Conservation (phyloP, 345 rosid species). For the Carallia pectinifolia region DNA sequence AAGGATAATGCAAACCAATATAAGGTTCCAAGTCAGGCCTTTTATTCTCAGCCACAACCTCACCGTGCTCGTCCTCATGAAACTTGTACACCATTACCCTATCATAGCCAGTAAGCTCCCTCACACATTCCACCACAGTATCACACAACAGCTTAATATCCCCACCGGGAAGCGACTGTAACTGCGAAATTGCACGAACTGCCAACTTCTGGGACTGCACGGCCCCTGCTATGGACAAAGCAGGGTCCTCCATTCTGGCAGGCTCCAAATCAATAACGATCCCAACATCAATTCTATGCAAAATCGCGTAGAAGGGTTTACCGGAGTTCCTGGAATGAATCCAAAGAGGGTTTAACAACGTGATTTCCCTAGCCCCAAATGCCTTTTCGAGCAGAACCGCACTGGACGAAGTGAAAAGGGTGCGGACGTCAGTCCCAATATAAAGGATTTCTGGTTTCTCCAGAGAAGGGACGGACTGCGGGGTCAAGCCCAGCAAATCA, state of each 20-base stretch:
- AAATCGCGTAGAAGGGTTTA: conserved; percentile 81
- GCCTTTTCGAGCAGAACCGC: conserved; percentile 69
- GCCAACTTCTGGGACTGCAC: conserved; percentile 97
- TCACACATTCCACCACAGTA: conserved; percentile 84
- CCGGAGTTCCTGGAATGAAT: conserved; percentile 82
- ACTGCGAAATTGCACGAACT: conserved; percentile 80
- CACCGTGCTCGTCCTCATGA: conserved; percentile 99
- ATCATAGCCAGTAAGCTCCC: conserved; percentile 87
- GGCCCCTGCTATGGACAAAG: conserved; percentile 92
- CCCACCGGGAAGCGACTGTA: conserved; percentile 94
- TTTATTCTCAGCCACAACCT: conserved; percentile 90
- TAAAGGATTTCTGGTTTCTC: conserved; percentile 62
- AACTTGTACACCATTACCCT: conserved; percentile 98
- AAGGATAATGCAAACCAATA: conserved; percentile 91
- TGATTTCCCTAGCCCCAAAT: conserved; percentile 82
- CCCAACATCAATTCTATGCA: conserved; percentile 95
- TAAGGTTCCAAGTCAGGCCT: conserved; percentile 87
- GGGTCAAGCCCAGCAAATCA: conserved; percentile 77
- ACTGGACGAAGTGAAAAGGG: conserved; percentile 62
- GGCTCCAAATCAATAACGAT: conserved; percentile 97
- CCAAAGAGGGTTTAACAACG: conserved; percentile 88
- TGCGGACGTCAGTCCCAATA: conserved; percentile 69
- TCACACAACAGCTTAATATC: conserved; percentile 86
- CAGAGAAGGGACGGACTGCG: conserved; percentile 79
- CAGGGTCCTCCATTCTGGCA: conserved; percentile 90